These are phyloP conservation scores for Zygosaccharomyces sapae DNA, from an alignment of 1,139 yeast species.

Conservation along the genomic window DNA sequence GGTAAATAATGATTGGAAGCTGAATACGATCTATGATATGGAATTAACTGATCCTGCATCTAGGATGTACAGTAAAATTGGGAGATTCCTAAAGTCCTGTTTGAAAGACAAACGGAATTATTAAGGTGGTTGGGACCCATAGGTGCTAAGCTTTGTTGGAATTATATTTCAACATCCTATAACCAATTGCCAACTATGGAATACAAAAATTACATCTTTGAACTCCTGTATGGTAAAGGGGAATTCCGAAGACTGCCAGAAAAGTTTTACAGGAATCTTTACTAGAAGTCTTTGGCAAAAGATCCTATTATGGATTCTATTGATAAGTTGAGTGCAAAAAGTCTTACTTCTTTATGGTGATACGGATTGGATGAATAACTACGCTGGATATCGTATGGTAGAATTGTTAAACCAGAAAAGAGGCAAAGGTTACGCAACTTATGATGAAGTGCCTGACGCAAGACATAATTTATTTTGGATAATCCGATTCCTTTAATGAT, in stretches of 20 bases:
- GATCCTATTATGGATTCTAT: constrained; percentile 71
- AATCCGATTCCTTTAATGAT: constrained; percentile 60
- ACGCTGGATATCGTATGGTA: constrained; percentile 58
- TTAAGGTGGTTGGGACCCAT: constrained; percentile 53
- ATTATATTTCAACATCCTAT: constrained; percentile 54
- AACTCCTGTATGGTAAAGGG: constrained; percentile 25
- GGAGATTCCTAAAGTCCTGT: constrained; percentile 27
- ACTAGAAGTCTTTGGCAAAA: constrained; percentile 51
- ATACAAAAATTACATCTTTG: constrained; percentile 26
- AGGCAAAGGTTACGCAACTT: constrained; percentile 37
- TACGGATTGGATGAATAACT: constrained; percentile 79
- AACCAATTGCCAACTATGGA: constrained; percentile 42
- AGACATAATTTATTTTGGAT: constrained; percentile 82
- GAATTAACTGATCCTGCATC: constrained; percentile 25
- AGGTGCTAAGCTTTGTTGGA: constrained; percentile 52
- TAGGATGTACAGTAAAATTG: constrained; percentile 26
- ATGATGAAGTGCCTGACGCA: constrained; percentile 49
- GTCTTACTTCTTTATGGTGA: constrained; percentile 70
- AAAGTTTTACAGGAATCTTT: constrained; percentile 51
- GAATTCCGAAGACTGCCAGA: constrained; percentile 32
- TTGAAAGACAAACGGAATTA: constrained; percentile 40
- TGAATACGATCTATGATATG: constrained; percentile 16
- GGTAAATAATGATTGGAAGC: constrained; percentile 41
- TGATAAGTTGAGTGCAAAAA: constrained; percentile 41
- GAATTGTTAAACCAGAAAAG: constrained; percentile 36